A percentile compares a stretch with the other conserved stretches of the same genome.
Conservation (phyloP, 2,329 filamentous ascomycete genomes). For the Ciborinia camelliae region DNA sequence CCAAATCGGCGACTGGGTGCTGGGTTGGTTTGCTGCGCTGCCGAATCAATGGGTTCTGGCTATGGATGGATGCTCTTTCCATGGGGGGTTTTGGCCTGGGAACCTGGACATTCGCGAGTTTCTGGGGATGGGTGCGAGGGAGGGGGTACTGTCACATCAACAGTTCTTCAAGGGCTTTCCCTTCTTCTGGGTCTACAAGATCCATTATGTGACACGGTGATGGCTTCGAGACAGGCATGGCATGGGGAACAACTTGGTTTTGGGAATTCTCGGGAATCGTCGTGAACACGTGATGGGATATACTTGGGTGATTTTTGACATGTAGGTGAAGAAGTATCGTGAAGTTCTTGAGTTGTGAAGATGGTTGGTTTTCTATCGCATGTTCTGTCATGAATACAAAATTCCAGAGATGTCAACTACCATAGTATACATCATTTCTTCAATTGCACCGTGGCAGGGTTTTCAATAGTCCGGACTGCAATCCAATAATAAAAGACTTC, state of each 20-base stretch:
- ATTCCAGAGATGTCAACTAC: too few relatives aligned
- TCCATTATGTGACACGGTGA: not conserved
- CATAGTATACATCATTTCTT: too few relatives aligned
- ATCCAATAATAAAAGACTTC: too few relatives aligned
- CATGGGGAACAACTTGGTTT: not conserved
- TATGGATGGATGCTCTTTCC: not conserved
- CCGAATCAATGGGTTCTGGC: not conserved
- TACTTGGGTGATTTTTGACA: too few relatives aligned
- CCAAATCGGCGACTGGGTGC: slow-evolving; percentile 17
- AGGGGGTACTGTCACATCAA: not conserved
- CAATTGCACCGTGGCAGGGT: too few relatives aligned
- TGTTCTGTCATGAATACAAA: not conserved
- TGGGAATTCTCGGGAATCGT: slow-evolving; percentile 8
- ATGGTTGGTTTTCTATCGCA: not conserved
- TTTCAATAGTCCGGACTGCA: too few relatives aligned
- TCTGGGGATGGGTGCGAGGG: not conserved
- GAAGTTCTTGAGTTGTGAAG: not conserved
- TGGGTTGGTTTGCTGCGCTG: not conserved
- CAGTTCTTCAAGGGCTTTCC: not conserved
- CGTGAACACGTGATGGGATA: slow-evolving; percentile 11
- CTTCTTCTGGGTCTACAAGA: slow-evolving; percentile 1
- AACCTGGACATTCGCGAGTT: not conserved
- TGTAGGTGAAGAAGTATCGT: not conserved
- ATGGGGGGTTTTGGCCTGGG: not conserved
- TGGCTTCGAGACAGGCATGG: not conserved